Conservation (phyloP, 768 basidiomycete species). For the Leucocoprinus birnbaumii region DNA sequence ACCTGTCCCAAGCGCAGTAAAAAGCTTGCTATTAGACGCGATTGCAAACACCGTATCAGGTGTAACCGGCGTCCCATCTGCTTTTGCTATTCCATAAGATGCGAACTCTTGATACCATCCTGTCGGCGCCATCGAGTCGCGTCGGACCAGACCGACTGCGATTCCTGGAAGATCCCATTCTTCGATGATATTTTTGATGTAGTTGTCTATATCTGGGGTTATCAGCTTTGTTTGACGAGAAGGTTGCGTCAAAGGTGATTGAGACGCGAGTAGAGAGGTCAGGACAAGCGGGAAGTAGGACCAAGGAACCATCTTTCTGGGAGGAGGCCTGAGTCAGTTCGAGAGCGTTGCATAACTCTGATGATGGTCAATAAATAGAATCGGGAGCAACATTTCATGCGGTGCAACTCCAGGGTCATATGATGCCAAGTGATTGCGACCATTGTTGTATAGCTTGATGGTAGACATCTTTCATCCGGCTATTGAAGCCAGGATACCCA, state of each 20-base stretch:
- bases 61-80: constrained; percentile 30
- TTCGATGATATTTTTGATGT: constrained; percentile 22
- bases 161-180: constrained; percentile 35
- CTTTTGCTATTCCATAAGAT: constrained; percentile 32
- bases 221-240: constrained; percentile 13
- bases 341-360: too few relatives aligned
- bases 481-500: too few relatives aligned
- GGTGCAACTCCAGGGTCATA: too few relatives aligned
- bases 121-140: constrained; percentile 23
- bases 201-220: constrained; percentile 19
- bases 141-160: constrained; percentile 34
- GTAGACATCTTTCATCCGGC: too few relatives aligned
- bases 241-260: not conserved
- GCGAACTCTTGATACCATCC: constrained; percentile 35
- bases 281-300: too few relatives aligned
- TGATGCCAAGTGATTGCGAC: too few relatives aligned
- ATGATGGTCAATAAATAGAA: too few relatives aligned
- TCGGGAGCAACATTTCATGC: too few relatives aligned
- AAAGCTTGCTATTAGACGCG: constrained; percentile 39
- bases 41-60: constrained; percentile 39
- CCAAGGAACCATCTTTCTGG: too few relatives aligned
- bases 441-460: too few relatives aligned
- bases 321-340: too few relatives aligned
- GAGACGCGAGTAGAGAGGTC: too few relatives aligned
- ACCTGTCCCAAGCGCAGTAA: constrained; percentile 33